These are phyloP conservation scores for Chalaropsis ovoidea DNA, from an alignment of 2,329 filamentous ascomycete genomes.

Conservation along the genomic window DNA sequence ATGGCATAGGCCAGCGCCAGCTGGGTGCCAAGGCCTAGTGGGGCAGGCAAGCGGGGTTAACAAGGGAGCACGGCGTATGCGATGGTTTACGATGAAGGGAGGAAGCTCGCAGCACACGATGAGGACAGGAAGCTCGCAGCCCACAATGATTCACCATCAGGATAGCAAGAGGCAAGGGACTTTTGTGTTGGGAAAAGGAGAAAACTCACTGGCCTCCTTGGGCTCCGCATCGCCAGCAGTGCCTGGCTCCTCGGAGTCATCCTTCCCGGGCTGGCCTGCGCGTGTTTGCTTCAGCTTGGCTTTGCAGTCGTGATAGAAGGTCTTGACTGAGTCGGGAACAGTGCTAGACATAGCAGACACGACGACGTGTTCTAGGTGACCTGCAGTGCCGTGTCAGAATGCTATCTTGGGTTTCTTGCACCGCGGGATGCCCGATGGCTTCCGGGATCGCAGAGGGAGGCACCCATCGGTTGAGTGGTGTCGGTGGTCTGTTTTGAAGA, in stretches of 20 bases:
- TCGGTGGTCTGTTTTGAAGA: neutral
- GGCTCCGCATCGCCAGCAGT: neutral
- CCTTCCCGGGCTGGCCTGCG: conserved; percentile 36
- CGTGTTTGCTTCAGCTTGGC: conserved; percentile 27
- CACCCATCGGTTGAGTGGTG: no score
- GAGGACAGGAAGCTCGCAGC: no score
- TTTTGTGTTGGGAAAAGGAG: no score
- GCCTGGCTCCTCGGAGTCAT: conserved; percentile 33
- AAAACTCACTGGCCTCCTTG: conserved; percentile 57
- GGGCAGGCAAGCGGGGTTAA: neutral
- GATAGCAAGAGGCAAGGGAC: no score
- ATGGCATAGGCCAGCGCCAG: conserved; percentile 89
- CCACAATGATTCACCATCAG: no score
- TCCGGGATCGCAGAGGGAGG: neutral
- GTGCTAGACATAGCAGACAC: conserved; percentile 48
- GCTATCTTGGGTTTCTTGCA: neutral
- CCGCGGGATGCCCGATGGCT: neutral
- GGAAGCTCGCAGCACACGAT: no score
- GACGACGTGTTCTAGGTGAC: conserved; percentile 55
- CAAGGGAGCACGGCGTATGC: no score
- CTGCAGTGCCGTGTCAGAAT: conserved; percentile 32
- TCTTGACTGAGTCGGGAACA: conserved; percentile 44
- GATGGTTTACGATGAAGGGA: neutral
- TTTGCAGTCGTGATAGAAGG: conserved; percentile 33
- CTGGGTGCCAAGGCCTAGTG: conserved; percentile 59